Conservation (phyloP, 441 rosid species). For the Sinapis alba region DNA sequence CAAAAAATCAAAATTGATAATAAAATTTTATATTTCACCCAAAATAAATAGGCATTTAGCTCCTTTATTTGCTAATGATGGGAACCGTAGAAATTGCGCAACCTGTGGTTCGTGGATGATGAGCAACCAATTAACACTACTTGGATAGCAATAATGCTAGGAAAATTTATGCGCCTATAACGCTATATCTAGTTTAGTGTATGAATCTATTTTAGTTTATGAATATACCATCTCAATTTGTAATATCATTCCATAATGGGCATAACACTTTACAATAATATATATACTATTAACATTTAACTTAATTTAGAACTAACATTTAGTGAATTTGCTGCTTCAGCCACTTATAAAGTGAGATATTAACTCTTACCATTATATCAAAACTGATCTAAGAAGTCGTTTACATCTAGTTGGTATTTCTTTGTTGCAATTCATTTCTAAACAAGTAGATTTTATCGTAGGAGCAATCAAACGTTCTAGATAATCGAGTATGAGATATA, state of each 20-base stretch:
- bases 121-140: no score
- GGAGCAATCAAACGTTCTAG: not conserved
- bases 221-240: not conserved
- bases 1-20: no score
- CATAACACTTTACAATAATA: not conserved
- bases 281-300: not conserved
- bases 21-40: no score
- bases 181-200: slow-evolving; percentile 12
- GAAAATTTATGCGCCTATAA: not conserved
- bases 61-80: no score
- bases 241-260: not conserved
- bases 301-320: not conserved
- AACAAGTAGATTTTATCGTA: not conserved
- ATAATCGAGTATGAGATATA: not conserved
- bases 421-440: not conserved
- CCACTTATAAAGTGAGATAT: slow-evolving; percentile 1
- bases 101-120: no score
- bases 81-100: no score
- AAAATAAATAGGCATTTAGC: no score
- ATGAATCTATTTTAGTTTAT: no score
- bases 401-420: not conserved
- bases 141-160: no score
- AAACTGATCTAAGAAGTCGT: not conserved
- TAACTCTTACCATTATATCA: slow-evolving; percentile 13
- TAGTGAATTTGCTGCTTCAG: not conserved